Evolutionary conservation across 148 eudicot species (phyloP).

Genomic region (Suaeda aralocaspica): DNA sequence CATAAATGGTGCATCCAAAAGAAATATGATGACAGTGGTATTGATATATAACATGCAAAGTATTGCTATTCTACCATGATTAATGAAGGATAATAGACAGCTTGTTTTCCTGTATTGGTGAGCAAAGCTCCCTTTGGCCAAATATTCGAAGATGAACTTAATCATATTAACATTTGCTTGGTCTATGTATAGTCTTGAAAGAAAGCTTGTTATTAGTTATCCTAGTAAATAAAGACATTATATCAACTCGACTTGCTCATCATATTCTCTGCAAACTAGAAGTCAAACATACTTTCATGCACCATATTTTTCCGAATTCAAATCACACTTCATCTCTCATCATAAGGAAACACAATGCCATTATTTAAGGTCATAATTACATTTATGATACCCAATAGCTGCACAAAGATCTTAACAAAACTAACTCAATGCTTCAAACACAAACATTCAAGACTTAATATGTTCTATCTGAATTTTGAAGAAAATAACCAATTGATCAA

Average conservation of each 20-base stretch:
- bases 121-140: neutral
- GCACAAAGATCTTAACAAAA: neutral
- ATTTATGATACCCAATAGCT: neutral
- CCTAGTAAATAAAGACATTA: neutral
- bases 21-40: constrained; percentile 3
- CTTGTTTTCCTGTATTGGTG: neutral
- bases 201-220: neutral
- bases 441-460: no score
- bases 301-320: neutral
- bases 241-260: neutral
- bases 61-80: neutral
- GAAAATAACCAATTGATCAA: no score
- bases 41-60: neutral
- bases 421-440: no score
- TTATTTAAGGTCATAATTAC: no score
- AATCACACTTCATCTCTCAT: neutral
- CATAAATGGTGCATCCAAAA: constrained; percentile 9
- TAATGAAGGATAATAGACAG: neutral
- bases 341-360: neutral
- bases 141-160: neutral
- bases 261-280: neutral
- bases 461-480: no score
- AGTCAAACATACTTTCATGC: neutral
- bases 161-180: neutral
- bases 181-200: neutral